Evolutionary conservation across 2,329 filamentous ascomycete genomes (phyloP).

Genomic region (Dendrostoma leiphaemia): DNA sequence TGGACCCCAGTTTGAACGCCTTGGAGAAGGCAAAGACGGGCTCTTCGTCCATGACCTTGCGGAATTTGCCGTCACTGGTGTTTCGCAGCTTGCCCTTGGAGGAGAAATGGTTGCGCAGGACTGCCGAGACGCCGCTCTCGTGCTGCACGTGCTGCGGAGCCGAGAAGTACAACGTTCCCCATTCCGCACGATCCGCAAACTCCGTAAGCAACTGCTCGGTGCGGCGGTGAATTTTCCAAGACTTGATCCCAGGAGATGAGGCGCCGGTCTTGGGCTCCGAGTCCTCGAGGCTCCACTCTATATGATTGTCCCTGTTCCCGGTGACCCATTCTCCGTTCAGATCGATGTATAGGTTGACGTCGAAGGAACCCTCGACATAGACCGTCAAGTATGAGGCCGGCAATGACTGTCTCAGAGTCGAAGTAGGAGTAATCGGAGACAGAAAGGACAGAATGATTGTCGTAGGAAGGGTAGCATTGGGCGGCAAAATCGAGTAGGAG

Average conservation of each 20-base stretch:
- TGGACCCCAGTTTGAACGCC: slow-evolving; percentile 48
- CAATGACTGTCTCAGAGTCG: slow-evolving; percentile 74
- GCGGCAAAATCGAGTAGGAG: slow-evolving; percentile 39
- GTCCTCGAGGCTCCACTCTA: slow-evolving; percentile 66
- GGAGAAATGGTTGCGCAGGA: slow-evolving; percentile 68
- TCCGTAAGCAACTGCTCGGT: slow-evolving; percentile 73
- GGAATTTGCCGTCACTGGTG: slow-evolving; percentile 62
- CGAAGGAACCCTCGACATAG: slow-evolving; percentile 63
- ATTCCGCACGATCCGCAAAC: slow-evolving; percentile 72
- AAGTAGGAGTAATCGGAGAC: slow-evolving; percentile 78
- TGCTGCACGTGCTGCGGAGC: slow-evolving; percentile 66
- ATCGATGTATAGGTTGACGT: slow-evolving; percentile 65
- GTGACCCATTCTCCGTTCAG: slow-evolving; percentile 80
- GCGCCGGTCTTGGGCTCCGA: slow-evolving; percentile 29
- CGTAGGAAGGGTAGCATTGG: slow-evolving; percentile 27
- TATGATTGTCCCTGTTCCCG: slow-evolving; percentile 65
- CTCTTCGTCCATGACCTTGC: slow-evolving; percentile 72
- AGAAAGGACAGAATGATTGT: slow-evolving; percentile 55
- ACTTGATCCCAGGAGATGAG: slow-evolving; percentile 51
- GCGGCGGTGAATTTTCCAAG: slow-evolving; percentile 61
- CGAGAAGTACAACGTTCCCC: slow-evolving; percentile 78
- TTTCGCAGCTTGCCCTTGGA: slow-evolving; percentile 65
- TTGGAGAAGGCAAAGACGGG: slow-evolving; percentile 80
- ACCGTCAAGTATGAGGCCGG: slow-evolving; percentile 80
- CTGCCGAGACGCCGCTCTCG: slow-evolving; percentile 66